Conservation (phyloP, 1,139 yeast genomes). For the Arxiozyma telluris region DNA sequence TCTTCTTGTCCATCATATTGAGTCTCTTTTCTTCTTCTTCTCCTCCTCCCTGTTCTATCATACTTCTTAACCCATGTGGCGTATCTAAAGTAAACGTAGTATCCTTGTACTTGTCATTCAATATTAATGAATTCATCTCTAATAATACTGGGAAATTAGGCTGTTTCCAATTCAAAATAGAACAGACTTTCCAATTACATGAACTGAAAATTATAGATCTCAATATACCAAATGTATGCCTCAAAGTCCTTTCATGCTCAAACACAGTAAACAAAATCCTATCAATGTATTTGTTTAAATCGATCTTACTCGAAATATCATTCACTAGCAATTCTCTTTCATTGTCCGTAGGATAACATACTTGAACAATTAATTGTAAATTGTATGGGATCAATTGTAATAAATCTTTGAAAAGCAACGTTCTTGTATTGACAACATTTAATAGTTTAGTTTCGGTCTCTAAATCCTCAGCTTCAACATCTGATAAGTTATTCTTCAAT, state of each 20-base stretch:
- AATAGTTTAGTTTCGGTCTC: conserved; percentile 25
- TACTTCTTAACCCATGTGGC: conserved; percentile 8
- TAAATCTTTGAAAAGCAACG: conserved; percentile 54
- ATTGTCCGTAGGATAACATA: conserved; percentile 68
- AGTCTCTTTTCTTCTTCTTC: background rate
- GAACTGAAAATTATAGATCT: conserved; percentile 77
- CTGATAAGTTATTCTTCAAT: conserved; percentile 29
- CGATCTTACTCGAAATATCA: conserved; percentile 36
- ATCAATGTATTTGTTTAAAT: conserved; percentile 71
- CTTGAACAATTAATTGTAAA: conserved; percentile 67
- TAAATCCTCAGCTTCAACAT: conserved; percentile 25
- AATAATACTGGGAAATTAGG: conserved; percentile 94
- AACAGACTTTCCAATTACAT: conserved; percentile 79
- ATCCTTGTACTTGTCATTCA: conserved; percentile 21
- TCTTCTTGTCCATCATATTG: conserved; percentile 24
- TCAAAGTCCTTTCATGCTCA: conserved; percentile 56
- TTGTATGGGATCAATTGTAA: conserved; percentile 46
- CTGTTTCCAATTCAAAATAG: conserved; percentile 93
- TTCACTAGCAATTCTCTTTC: conserved; percentile 51
- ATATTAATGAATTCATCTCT: conserved; percentile 57
- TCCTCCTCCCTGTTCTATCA: conserved; percentile 3
- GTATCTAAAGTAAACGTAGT: conserved; percentile 31
- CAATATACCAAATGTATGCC: conserved; percentile 30
- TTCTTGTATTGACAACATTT: conserved; percentile 37
- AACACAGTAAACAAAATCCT: conserved; percentile 62